Base-by-base conservation (phyloP, 225 moss, liverwort and hornwort genomes). In the Climacium dendroides region DNA sequence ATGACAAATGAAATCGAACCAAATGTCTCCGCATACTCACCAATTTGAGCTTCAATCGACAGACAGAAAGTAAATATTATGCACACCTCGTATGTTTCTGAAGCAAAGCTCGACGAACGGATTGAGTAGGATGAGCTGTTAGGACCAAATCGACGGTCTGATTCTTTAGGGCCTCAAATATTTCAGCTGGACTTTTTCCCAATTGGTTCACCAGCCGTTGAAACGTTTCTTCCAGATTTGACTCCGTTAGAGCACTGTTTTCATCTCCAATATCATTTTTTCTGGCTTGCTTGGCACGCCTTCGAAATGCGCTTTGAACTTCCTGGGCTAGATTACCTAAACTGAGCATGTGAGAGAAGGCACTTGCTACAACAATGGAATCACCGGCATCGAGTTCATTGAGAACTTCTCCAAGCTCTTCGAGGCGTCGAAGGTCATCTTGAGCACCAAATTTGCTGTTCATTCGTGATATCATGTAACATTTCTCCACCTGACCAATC, bases 301-400 rank as follows among this genome's bases (percentile, higher is more conserved):
- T 88, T 63, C 92, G 91, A 87, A 84, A 83, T 55, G 88, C 89
- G 83, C 91, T 93, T 70, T 94, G 94, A 74, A 93, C 93, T 86
- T 94, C 94, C 82, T 94, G 91, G 70, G 94, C 94, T 50, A 94
- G 76, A 84, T 94, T 94, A 35, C 92, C 94, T 72, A 94, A 80
- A 85, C 89, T 93, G 60, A 94, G 94, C 94, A 94, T 94, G 90
- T 94, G 94, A 79, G 92, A 93, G 85, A 94, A 93, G 61, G 93
- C 91, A 78, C 94, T 93, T 50, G 93, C 94, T 63, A 93, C 92
- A 83, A 93, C 92, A 83, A 92, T 92, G 79, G 90, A 90, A 80
- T 93, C 93, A 59, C 90, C 94, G 53, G 91, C 92, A 89, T 92
- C 94, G 60, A 92, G 91, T 87, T 89, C 74, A 75, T 91, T 92